Evolutionary conservation across 2,329 filamentous ascomycete species (phyloP), one percentile per base, ranked within the genome.

Genomic region (Colletotrichum sp.): DNA sequence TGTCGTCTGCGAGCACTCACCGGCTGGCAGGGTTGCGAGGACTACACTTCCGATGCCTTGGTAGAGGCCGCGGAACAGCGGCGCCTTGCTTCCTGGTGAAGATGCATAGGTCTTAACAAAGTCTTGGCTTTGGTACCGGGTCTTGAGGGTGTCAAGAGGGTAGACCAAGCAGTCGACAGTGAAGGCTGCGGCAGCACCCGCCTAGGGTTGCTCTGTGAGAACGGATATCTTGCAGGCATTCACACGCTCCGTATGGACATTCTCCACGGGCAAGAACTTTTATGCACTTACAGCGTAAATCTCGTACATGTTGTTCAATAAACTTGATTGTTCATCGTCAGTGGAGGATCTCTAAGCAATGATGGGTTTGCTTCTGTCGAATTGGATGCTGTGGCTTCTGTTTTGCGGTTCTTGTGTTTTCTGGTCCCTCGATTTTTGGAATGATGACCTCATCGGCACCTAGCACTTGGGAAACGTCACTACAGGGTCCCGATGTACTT

Each of bases 101-200:
- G 90, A 90, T 0, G 88, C 88, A 85, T 93, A 96, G 1, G 93
- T 88, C 66, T 90, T 89, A 48, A 91, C 86, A 85, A 96, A 97
- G 80, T 96, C 91, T 15, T 92, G 93, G 69, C 93, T 95, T 83
- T 98, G 96, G 64, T 95, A 90, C 12, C 96, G 91, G 9, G 96
- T 98, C 83, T 98, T 98, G 80, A 98, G 88, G 0, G 96, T 98
- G 82, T 98, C 96, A 18, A 98, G 88, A 0, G 96, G 96, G 81
- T 97, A 98, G 43, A 98, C 91, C 18, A 98, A 88, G 65, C 98
- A 87, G 83, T 98, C 95, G 72, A 98, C 94, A 2, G 94, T 93
- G 82, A 98, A 95, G 30, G 95, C 96, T 77, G 96, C 96, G 70
- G 94, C 90, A 70, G 95, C 95, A 72, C 96, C 96, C 63, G 96